Conservation (phyloP, 2,329 filamentous ascomycete species). For the Ophiostoma quercus region DNA sequence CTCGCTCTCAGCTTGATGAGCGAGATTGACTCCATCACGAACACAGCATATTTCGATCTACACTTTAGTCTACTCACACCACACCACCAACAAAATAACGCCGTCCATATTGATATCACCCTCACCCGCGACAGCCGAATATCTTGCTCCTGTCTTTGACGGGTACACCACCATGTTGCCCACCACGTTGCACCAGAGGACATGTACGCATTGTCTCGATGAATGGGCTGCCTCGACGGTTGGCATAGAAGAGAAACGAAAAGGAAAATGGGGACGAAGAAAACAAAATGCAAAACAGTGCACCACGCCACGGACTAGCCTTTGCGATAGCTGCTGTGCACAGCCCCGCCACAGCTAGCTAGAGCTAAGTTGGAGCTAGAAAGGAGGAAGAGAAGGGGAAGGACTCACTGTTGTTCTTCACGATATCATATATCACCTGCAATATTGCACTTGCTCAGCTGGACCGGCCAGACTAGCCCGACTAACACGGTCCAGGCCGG, state of each 20-base stretch:
- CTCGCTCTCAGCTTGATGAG: background rate
- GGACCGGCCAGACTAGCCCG: background rate
- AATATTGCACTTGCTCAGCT: background rate
- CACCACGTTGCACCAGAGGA: background rate
- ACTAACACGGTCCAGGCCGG: background rate
- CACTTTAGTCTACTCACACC: background rate
- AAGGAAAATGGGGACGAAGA: background rate
- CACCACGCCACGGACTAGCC: background rate
- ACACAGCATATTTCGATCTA: background rate
- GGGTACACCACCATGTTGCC: background rate
- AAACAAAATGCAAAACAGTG: too few species aligned
- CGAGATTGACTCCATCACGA: background rate
- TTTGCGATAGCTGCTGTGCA: constrained; percentile 4
- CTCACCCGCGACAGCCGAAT: background rate
- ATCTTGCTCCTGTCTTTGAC: background rate
- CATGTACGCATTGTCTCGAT: constrained; percentile 2
- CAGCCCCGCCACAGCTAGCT: background rate
- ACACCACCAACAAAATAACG: background rate
- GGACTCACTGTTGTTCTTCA: background rate
- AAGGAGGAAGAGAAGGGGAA: background rate
- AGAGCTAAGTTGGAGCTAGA: background rate
- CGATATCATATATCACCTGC: background rate
- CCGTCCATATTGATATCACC: background rate
- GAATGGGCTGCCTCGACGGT: background rate
- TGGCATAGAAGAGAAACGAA: background rate